Percentiles rank a stretch among this genome's conserved stretches.
Evolutionary conservation across 2,329 filamentous ascomycete species (phyloP).

Genomic region (Verticillium dahliae): DNA sequence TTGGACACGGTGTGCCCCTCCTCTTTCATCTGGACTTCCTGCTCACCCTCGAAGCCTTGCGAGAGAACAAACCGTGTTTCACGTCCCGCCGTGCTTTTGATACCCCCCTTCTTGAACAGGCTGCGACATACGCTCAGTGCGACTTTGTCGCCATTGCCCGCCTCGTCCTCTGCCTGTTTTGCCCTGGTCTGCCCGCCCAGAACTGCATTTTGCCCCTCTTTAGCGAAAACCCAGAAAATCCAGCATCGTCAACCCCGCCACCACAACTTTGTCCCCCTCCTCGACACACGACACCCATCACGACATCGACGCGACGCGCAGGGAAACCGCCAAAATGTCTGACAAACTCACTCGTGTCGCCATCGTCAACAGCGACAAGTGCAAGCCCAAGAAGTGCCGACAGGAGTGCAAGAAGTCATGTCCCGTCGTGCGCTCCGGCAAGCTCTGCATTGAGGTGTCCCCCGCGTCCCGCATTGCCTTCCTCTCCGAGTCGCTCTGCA

Average conservation of each 20-base stretch:
- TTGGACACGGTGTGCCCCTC: not conserved
- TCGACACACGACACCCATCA: not conserved
- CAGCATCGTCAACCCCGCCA: not conserved
- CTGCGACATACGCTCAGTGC: not conserved
- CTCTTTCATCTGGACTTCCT: conserved; percentile 1
- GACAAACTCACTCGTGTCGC: conserved; percentile 97
- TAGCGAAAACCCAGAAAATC: not conserved
- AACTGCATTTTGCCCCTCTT: not conserved
- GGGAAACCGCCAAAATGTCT: conserved; percentile 53
- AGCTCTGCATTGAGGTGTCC: conserved; percentile 90
- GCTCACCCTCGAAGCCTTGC: conserved; percentile 1
- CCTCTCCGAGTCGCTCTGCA: conserved; percentile 92
- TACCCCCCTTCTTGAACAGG: not conserved
- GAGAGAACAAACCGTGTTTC: conserved; percentile 7
- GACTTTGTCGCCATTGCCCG: not conserved
- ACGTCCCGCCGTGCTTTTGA: conserved; percentile 1
- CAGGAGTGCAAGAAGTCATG: conserved; percentile 99
- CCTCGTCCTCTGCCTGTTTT: not conserved
- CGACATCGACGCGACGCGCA: not conserved
- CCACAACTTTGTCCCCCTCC: not conserved
- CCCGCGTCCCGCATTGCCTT: conserved; percentile 90
- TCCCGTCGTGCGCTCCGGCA: conserved; percentile 93
- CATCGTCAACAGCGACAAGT: conserved; percentile 97
- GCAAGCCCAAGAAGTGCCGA: conserved; percentile 72
- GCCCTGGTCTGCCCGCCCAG: not conserved